Percentiles rank a stretch among this genome's conserved stretches.
Conservation (phyloP, 2,329 filamentous ascomycete genomes). For the Ustulina deusta region DNA sequence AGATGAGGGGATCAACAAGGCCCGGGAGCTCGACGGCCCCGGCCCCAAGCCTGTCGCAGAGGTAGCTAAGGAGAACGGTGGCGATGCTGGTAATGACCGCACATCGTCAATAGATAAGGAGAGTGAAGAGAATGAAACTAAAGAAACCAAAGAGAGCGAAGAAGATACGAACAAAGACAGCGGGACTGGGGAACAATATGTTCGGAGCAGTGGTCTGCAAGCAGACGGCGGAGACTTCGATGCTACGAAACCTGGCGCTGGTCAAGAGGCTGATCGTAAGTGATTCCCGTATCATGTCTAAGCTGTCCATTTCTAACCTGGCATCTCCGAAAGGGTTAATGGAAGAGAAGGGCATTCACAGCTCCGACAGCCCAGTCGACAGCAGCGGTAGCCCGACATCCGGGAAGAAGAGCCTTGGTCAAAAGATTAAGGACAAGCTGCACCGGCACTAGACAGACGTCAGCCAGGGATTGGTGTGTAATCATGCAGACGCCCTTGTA, state of each 20-base stretch:
- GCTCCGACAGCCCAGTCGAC: constrained; percentile 39
- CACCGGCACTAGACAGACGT: constrained; percentile 60
- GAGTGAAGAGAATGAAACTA: constrained; percentile 43
- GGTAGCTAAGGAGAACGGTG: constrained; percentile 48
- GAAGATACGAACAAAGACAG: constrained; percentile 50
- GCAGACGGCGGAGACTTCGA: constrained; percentile 78
- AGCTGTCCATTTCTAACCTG: constrained; percentile 9
- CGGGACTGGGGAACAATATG: constrained; percentile 67
- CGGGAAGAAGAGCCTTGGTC: constrained; percentile 66
- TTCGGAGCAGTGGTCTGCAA: constrained; percentile 68
- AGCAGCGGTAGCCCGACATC: constrained; percentile 42
- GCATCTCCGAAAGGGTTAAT: constrained; percentile 59
- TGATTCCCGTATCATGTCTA: constrained; percentile 33
- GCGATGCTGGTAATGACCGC: constrained; percentile 45
- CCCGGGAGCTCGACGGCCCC: constrained; percentile 55
- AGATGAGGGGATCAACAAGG: constrained; percentile 49
- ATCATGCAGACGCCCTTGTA: neutral
- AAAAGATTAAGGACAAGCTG: constrained; percentile 78
- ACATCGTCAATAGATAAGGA: constrained; percentile 50
- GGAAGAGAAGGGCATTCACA: constrained; percentile 63
- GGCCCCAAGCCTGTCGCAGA: constrained; percentile 58
- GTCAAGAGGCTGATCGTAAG: constrained; percentile 74
- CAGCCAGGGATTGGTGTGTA: neutral
- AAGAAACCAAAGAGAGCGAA: constrained; percentile 46
- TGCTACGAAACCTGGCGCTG: constrained; percentile 71